These are phyloP conservation scores for Nakazawaea wyomingensis DNA, from an alignment of 805 yeast species.

Conservation along the genomic window DNA sequence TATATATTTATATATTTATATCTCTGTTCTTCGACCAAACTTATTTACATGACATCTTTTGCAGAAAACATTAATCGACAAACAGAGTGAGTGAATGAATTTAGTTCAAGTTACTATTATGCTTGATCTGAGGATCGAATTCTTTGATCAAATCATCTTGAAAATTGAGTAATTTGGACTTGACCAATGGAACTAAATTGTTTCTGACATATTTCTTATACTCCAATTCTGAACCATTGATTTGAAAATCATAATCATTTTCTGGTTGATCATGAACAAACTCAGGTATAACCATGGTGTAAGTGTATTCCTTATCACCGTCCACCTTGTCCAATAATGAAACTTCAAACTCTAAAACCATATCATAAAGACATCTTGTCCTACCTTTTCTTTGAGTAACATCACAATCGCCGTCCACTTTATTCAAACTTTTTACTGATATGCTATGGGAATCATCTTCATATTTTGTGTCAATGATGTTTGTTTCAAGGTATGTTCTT, in stretches of 20 bases:
- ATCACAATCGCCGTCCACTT: conserved; percentile 69
- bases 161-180: conserved; percentile 45
- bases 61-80: not conserved
- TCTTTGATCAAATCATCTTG: conserved; percentile 57
- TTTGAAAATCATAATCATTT: conserved; percentile 52
- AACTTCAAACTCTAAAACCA: conserved; percentile 47
- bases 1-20: too few species aligned
- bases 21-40: not conserved
- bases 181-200: conserved; percentile 47
- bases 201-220: conserved; percentile 34
- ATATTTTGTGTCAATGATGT: conserved; percentile 39
- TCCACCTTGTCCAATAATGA: conserved; percentile 28
- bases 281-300: conserved; percentile 52
- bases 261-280: conserved; percentile 75
- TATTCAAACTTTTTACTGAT: conserved; percentile 26
- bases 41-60: not conserved
- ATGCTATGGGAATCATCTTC: conserved; percentile 3
- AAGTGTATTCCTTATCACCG: conserved; percentile 34
- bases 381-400: conserved; percentile 82
- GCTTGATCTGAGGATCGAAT: conserved; percentile 62
- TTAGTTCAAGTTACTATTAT: conserved; percentile 28
- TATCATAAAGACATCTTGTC: conserved; percentile 69
- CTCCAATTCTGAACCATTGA: conserved; percentile 35
- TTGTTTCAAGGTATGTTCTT: conserved; percentile 61
- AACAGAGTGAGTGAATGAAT: not conserved